These are phyloP conservation scores for Pseudogymnoascus sp. DNA, from an alignment of 2,329 filamentous ascomycete species.

Conservation along the genomic window DNA sequence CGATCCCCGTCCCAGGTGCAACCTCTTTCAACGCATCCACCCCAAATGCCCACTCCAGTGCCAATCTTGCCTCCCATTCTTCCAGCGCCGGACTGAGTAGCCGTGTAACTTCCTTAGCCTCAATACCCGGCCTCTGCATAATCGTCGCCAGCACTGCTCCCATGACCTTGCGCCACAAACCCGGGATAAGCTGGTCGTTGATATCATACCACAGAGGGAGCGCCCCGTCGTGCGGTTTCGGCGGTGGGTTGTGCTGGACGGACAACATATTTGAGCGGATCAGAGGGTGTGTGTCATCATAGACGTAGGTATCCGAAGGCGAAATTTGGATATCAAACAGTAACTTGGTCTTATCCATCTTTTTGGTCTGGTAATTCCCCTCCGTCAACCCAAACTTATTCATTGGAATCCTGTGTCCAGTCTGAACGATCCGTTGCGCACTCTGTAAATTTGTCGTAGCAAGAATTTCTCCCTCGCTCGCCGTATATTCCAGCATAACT, in stretches of 20 bases:
- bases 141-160: conserved; percentile 56
- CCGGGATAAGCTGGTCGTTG: conserved; percentile 50
- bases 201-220: conserved; percentile 70
- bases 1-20: conserved; percentile 26
- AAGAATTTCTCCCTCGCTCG: conserved; percentile 60
- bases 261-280: conserved; percentile 16
- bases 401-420: conserved; percentile 48
- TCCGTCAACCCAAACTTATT: conserved; percentile 67
- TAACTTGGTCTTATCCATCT: conserved; percentile 59
- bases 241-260: conserved; percentile 17
- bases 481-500: conserved; percentile 46
- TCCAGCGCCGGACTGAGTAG: conserved; percentile 54
- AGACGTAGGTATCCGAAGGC: conserved; percentile 53
- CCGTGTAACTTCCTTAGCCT: conserved; percentile 45
- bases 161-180: conserved; percentile 59
- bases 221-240: conserved; percentile 38
- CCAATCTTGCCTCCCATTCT: conserved; percentile 53
- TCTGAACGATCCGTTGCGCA: conserved; percentile 47
- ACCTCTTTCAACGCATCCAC: conserved; percentile 45
- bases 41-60: conserved; percentile 48
- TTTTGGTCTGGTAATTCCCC: conserved; percentile 64
- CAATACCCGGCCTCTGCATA: conserved; percentile 55
- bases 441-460: conserved; percentile 61
- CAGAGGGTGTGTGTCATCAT: conserved; percentile 40
- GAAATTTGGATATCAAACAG: conserved; percentile 56